Percentiles rank a stretch among this genome's conserved stretches.
phyloP scores from a whole-genome alignment of 2,329 filamentous ascomycete species.

The Aspergillus spinulosporus region DNA sequence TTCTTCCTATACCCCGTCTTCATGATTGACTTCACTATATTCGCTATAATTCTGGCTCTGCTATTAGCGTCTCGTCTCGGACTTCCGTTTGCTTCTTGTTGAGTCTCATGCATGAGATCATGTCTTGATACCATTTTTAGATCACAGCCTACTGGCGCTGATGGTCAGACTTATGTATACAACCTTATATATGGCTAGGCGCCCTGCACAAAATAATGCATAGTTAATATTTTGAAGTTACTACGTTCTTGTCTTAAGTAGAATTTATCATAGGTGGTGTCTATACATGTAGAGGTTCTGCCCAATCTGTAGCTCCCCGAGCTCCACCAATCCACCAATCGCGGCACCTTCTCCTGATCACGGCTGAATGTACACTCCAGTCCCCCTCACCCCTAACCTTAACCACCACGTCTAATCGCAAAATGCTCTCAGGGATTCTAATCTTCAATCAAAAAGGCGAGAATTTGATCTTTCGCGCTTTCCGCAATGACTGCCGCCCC shows the following conservation, averaged over 20 bases:
- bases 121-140: conserved; percentile 22
- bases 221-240: no score
- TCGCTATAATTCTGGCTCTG: background rate
- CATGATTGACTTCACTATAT: conserved; percentile 9
- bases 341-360: conserved; percentile 9
- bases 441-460: conserved; percentile 99
- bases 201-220: background rate
- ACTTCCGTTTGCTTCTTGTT: conserved; percentile 20
- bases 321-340: background rate
- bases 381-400: conserved; percentile 8
- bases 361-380: conserved; percentile 1
- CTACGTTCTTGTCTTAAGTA: no score
- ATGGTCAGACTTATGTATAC: background rate
- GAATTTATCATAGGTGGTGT: no score
- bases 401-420: conserved; percentile 31
- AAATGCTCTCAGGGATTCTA: conserved; percentile 93
- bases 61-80: conserved; percentile 12
- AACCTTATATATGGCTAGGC: background rate
- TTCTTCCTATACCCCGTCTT: conserved; percentile 19
- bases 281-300: no score
- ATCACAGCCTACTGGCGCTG: background rate
- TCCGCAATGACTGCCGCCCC: conserved; percentile 96
- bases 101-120: conserved; percentile 23
- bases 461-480: conserved; percentile 98
- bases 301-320: no score